Evolutionary conservation across 2,329 filamentous ascomycete species (phyloP).

Genomic region (Stagonosporopsis tanaceti): DNA sequence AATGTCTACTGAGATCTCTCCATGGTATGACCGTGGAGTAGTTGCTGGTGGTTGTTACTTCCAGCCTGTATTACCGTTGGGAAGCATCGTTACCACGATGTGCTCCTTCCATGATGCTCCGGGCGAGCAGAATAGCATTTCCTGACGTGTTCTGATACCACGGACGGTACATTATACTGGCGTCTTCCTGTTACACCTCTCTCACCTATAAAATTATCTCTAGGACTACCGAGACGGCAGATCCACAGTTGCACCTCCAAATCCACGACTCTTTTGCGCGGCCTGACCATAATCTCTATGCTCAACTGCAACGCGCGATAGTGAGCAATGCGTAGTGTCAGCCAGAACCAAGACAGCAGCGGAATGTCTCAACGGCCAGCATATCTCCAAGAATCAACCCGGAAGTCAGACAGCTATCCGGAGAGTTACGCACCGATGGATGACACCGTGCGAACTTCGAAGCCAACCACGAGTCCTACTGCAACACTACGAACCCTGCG

Average conservation of each 20-base stretch:
- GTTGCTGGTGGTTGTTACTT: not conserved
- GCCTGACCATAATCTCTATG: not conserved
- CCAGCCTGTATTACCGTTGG: not conserved
- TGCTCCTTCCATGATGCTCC: too few species aligned
- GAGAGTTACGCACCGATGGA: not conserved
- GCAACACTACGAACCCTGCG: not conserved
- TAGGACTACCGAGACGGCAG: too few species aligned
- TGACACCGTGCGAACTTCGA: not conserved
- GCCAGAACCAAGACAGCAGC: not conserved
- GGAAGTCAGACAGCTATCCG: not conserved
- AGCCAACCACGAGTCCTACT: not conserved
- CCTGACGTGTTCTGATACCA: not conserved
- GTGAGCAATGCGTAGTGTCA: not conserved
- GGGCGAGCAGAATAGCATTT: too few species aligned
- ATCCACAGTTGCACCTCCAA: not conserved
- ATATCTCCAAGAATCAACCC: not conserved
- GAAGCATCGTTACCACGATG: not conserved
- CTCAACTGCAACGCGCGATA: not conserved
- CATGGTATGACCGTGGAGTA: not conserved
- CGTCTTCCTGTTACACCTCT: too few species aligned
- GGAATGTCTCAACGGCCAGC: not conserved
- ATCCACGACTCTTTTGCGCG: too few species aligned
- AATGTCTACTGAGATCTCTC: not conserved
- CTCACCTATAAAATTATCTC: too few species aligned
- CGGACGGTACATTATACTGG: too few species aligned